phyloP scores from a whole-genome alignment of 805 yeast species.

The Lipomyces anomalus region DNA sequence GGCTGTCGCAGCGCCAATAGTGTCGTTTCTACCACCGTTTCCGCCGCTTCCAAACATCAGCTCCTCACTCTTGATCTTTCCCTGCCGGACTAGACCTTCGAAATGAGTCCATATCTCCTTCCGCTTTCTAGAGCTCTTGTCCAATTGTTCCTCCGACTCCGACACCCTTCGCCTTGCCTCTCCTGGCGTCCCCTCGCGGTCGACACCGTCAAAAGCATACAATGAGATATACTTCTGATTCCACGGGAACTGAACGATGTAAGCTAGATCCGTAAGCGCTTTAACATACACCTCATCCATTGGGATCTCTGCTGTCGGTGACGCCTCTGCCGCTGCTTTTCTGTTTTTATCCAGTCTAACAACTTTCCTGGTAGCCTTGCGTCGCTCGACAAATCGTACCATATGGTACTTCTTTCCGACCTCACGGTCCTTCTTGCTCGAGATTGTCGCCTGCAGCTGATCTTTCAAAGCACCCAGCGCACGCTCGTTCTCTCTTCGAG shows the following conservation, averaged over 20 bases:
- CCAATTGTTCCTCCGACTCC: slow-evolving; percentile 7
- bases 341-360: not conserved
- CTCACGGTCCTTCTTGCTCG: slow-evolving; percentile 43
- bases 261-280: slow-evolving; percentile 22
- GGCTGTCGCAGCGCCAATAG: too few species aligned
- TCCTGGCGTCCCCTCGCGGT: not conserved
- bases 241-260: slow-evolving; percentile 23
- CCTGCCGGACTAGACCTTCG: slow-evolving; percentile 4
- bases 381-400: slow-evolving; percentile 66
- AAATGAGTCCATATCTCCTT: slow-evolving; percentile 12
- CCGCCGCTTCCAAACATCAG: slow-evolving; percentile 11
- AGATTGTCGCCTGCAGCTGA: slow-evolving; percentile 50
- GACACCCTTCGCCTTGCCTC: too few species aligned
- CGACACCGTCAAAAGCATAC: slow-evolving; percentile 20
- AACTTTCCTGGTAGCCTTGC: slow-evolving; percentile 26
- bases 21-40: too few species aligned
- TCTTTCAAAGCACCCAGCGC: slow-evolving; percentile 58
- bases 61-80: slow-evolving; percentile 14
- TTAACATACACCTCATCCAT: slow-evolving; percentile 2
- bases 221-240: slow-evolving; percentile 23
- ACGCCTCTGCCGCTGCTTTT: slow-evolving; percentile 3
- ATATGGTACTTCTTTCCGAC: slow-evolving; percentile 76
- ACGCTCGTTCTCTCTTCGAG: slow-evolving; percentile 48
- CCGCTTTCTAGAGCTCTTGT: slow-evolving; percentile 2
- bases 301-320: slow-evolving; percentile 6